These are phyloP conservation scores for Chlamydomonas incerta DNA, from an alignment of 139 green algal species.

Conservation along the genomic window DNA sequence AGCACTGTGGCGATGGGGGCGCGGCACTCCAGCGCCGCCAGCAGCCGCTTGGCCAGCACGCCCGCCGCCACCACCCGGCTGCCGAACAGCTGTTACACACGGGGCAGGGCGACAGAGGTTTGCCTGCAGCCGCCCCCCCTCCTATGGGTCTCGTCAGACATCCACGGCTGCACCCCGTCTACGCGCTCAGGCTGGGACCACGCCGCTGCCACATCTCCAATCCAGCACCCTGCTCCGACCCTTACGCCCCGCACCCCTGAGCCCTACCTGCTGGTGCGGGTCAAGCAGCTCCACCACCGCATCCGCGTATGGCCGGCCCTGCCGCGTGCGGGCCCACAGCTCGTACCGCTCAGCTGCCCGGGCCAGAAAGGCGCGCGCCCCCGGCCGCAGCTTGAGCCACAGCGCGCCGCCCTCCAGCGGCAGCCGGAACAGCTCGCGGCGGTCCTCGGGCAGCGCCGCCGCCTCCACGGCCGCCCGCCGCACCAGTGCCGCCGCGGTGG, in stretches of 20 bases:
- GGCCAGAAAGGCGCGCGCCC: slow-evolving; percentile 76
- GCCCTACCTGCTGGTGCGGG: slow-evolving; percentile 51
- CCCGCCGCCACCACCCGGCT: slow-evolving; percentile 72
- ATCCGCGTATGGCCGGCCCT: slow-evolving; percentile 60
- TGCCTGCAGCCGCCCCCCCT: no score
- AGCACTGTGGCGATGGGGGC: slow-evolving; percentile 85
- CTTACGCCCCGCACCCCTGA: no score
- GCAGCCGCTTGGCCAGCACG: slow-evolving; percentile 53
- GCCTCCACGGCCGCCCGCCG: slow-evolving; percentile 13
- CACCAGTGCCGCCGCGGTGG: slow-evolving; percentile 50
- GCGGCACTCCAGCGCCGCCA: slow-evolving; percentile 80
- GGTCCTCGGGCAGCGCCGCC: slow-evolving; percentile 27
- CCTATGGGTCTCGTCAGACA: no score
- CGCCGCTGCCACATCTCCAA: no score
- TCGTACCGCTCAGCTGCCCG: slow-evolving; percentile 77
- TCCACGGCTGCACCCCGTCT: no score
- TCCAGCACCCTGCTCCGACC: no score
- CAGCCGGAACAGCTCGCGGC: slow-evolving; percentile 76
- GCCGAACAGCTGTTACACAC: slow-evolving; percentile 70
- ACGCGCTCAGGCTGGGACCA: no score
- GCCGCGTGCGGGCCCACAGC: slow-evolving; percentile 93
- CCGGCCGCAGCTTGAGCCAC: slow-evolving; percentile 96
- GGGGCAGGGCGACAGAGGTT: no score
- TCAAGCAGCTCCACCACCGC: slow-evolving; percentile 91
- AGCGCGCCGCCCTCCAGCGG: slow-evolving; percentile 57